A percentile compares a stretch with the other conserved stretches of the same genome.
These are phyloP conservation scores for Cordyceps tenuipes DNA, from an alignment of 2,329 filamentous ascomycete genomes.

Conservation along the genomic window DNA sequence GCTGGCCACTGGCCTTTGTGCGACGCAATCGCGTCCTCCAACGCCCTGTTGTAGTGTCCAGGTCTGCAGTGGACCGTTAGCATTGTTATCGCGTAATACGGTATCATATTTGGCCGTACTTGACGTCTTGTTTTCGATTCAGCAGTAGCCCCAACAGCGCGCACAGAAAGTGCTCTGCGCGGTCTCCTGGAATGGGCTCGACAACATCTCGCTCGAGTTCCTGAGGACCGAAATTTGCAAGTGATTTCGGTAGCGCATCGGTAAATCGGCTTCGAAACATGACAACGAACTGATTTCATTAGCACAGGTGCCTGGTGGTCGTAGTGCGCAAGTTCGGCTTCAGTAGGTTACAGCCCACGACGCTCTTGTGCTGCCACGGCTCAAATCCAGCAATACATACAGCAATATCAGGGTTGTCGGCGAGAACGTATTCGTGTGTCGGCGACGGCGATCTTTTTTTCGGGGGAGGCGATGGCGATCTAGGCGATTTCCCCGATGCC, in stretches of 20 bases:
- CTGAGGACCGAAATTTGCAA: constrained; percentile 86
- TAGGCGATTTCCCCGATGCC: constrained; percentile 41
- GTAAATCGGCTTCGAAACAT: constrained; percentile 95
- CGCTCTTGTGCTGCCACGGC: background rate
- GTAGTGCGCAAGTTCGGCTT: constrained; percentile 31
- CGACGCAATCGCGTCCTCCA: constrained; percentile 84
- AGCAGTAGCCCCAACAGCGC: constrained; percentile 79
- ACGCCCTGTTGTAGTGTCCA: constrained; percentile 83
- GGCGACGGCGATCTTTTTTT: constrained; percentile 80
- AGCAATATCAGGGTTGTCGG: constrained; percentile 86
- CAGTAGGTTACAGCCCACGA: background rate
- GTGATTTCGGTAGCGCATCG: constrained; percentile 79
- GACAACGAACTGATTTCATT: constrained; percentile 71
- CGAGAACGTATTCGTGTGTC: constrained; percentile 80
- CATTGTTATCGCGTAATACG: no score
- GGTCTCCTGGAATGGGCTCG: constrained; percentile 69
- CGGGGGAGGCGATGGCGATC: constrained; percentile 55
- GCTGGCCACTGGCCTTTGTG: constrained; percentile 84
- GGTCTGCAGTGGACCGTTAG: constrained; percentile 45
- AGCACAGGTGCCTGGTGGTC: constrained; percentile 19
- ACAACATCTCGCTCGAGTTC: constrained; percentile 85
- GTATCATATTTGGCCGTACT: constrained; percentile 51
- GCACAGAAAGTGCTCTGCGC: constrained; percentile 82
- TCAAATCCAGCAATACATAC: constrained; percentile 48
- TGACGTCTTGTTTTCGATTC: constrained; percentile 97